Percentiles rank a stretch among this genome's conserved stretches.
These are phyloP conservation scores for Magnusiomyces paraingens DNA, from an alignment of 1,139 yeast genomes.

Conservation along the genomic window DNA sequence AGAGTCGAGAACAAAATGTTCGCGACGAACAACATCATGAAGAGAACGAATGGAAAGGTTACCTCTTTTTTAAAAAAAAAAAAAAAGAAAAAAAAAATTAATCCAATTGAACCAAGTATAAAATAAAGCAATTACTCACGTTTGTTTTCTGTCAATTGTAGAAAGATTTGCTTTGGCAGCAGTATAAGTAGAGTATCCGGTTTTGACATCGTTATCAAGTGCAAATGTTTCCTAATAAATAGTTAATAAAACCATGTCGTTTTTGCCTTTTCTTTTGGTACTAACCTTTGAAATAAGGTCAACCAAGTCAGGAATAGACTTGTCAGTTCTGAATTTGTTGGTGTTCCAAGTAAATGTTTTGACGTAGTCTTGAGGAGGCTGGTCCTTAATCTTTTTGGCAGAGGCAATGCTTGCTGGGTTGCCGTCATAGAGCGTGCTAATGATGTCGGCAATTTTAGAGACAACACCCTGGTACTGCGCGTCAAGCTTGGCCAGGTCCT, in stretches of 20 bases:
- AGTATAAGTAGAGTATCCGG: constrained; percentile 62
- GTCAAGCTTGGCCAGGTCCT: constrained; percentile 79
- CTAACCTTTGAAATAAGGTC: constrained; percentile 48
- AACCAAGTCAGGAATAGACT: constrained; percentile 70
- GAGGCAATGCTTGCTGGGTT: constrained; percentile 38
- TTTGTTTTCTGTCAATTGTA: constrained; percentile 87
- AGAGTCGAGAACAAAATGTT: constrained; percentile 76
- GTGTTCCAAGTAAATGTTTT: constrained; percentile 82
- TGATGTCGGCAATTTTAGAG: constrained; percentile 67
- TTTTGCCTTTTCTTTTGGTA: not conserved
- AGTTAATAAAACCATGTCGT: not conserved
- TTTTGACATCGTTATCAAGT: constrained; percentile 76
- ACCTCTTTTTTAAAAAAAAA: constrained; percentile 39
- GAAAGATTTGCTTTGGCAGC: constrained; percentile 76
- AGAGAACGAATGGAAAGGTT: constrained; percentile 85
- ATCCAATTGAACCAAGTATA: not conserved
- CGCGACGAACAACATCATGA: constrained; percentile 80
- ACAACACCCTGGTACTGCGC: constrained; percentile 63
- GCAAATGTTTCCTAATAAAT: constrained; percentile 54
- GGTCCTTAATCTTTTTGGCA: constrained; percentile 46
- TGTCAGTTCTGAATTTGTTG: constrained; percentile 78
- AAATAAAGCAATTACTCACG: constrained; percentile 25
- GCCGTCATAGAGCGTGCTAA: constrained; percentile 46
- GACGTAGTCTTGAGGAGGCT: constrained; percentile 52
- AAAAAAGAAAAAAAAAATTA: constrained; percentile 6